phyloP scores from a whole-genome alignment of 2,329 filamentous ascomycete genomes.

The Basipetospora chlamydospora region DNA sequence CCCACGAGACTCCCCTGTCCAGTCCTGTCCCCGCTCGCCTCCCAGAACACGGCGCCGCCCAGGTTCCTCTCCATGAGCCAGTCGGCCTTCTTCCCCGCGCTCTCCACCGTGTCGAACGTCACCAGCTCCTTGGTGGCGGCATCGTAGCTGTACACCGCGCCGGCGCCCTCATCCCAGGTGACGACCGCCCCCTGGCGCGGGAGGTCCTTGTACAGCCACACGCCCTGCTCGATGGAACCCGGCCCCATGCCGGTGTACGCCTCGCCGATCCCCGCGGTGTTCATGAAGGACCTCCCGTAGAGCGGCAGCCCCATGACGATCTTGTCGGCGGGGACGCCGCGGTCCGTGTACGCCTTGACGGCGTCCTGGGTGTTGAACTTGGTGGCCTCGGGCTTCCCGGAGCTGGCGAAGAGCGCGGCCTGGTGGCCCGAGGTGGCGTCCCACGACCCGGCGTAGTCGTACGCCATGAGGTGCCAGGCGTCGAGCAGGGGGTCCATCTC shows the following conservation, averaged over 20 bases:
- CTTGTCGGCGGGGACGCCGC: conserved; percentile 43
- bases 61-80: conserved; percentile 48
- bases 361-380: conserved; percentile 56
- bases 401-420: conserved; percentile 49
- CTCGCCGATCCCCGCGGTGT: conserved; percentile 52
- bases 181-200: conserved; percentile 45
- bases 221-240: conserved; percentile 42
- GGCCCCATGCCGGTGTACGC: conserved; percentile 46
- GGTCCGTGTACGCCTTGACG: conserved; percentile 39
- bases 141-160: conserved; percentile 63
- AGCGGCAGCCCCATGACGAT: conserved; percentile 64
- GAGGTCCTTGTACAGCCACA: conserved; percentile 62
- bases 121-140: conserved; percentile 43
- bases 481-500: conserved; percentile 44
- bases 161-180: conserved; percentile 37
- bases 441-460: conserved; percentile 59
- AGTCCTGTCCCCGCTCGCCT: conserved; percentile 51
- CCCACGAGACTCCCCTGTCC: conserved; percentile 42
- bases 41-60: conserved; percentile 76
- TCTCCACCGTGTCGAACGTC: conserved; percentile 50
- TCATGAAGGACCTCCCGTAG: conserved; percentile 62
- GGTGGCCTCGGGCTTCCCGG: conserved; percentile 37
- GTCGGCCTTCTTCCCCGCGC: conserved; percentile 43
- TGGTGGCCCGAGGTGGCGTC: conserved; percentile 48
- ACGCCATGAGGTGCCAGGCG: conserved; percentile 51